Evolutionary conservation across 1,284 basidiomycete species (phyloP).

Genomic region (Apiotrichum gracile): DNA sequence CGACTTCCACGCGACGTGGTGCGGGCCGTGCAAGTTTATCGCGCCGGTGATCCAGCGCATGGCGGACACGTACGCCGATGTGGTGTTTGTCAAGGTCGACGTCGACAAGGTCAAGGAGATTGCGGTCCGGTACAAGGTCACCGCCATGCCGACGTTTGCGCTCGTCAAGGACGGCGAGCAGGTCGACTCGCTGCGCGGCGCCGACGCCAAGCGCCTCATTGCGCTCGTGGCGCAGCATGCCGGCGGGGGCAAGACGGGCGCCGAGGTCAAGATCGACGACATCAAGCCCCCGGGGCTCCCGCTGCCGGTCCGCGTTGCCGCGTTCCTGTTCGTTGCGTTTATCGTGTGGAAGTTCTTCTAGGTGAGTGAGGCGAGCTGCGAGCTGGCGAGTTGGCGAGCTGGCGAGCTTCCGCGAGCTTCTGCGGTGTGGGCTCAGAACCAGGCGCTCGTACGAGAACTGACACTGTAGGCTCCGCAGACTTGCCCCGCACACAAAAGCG

Average conservation of each 20-base stretch:
- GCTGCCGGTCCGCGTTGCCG: neutral
- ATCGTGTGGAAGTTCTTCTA: neutral
- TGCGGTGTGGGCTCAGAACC: no score
- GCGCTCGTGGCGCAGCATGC: constrained; percentile 8
- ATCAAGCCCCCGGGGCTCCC: neutral
- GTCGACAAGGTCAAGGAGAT: constrained; percentile 47
- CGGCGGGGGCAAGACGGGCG: neutral
- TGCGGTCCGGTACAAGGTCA: constrained; percentile 43
- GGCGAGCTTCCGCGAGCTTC: no score
- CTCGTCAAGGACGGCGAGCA: constrained; percentile 48
- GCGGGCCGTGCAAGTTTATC: constrained; percentile 45
- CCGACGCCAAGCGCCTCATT: constrained; percentile 39
- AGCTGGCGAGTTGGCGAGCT: neutral
- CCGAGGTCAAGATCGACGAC: constrained; percentile 2
- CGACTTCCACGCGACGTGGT: constrained; percentile 43
- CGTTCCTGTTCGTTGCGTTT: neutral
- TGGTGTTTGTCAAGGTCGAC: constrained; percentile 48
- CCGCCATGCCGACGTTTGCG: constrained; percentile 52
- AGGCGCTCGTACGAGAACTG: no score
- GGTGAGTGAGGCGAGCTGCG: neutral
- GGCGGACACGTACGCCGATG: constrained; percentile 30
- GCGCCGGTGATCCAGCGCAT: constrained; percentile 41
- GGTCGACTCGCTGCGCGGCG: constrained; percentile 45
- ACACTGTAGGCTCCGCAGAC: no score
- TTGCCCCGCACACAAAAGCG: no score